A percentile compares a stretch with the other conserved stretches of the same genome.
phyloP scores from a whole-genome alignment of 2,329 filamentous ascomycete genomes.

The Fusarium foetens region DNA sequence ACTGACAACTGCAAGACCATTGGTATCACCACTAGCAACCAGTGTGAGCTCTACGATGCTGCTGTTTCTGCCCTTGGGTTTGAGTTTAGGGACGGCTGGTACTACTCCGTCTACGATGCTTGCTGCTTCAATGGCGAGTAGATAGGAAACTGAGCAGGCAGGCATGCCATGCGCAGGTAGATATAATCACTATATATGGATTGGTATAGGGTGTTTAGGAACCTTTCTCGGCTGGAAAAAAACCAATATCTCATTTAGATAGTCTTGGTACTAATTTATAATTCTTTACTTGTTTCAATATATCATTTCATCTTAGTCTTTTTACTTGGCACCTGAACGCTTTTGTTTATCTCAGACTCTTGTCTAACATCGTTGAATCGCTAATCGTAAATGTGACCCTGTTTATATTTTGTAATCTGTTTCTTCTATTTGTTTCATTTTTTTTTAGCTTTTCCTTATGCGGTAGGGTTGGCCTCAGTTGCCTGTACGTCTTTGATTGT shows the following conservation, averaged over 20 bases:
- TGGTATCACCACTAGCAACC: conserved; percentile 10
- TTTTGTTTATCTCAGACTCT: background rate
- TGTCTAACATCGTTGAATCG: background rate
- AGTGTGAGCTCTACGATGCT: conserved; percentile 33
- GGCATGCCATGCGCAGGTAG: background rate
- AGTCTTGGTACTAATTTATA: background rate
- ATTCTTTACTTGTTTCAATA: conserved; percentile 10
- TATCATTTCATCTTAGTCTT: conserved; percentile 14
- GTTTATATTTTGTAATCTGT: background rate
- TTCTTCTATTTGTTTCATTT: conserved; percentile 4
- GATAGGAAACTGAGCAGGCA: background rate
- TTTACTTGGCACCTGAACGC: background rate
- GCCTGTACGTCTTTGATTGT: conserved; percentile 22
- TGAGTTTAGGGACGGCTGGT: background rate
- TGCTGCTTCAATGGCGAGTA: conserved; percentile 25
- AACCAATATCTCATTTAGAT: background rate
- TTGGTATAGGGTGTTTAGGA: background rate
- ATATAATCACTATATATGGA: conserved; percentile 3
- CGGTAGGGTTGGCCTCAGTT: conserved; percentile 14
- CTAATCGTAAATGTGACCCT: background rate
- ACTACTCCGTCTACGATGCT: conserved; percentile 20
- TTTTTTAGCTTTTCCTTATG: conserved; percentile 11
- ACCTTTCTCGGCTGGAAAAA: background rate
- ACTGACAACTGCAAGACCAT: conserved; percentile 15
- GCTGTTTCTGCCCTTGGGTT: conserved; percentile 9